phyloP scores from a whole-genome alignment of 257 asterid genomes.

The Nicotiana noctiflora region DNA sequence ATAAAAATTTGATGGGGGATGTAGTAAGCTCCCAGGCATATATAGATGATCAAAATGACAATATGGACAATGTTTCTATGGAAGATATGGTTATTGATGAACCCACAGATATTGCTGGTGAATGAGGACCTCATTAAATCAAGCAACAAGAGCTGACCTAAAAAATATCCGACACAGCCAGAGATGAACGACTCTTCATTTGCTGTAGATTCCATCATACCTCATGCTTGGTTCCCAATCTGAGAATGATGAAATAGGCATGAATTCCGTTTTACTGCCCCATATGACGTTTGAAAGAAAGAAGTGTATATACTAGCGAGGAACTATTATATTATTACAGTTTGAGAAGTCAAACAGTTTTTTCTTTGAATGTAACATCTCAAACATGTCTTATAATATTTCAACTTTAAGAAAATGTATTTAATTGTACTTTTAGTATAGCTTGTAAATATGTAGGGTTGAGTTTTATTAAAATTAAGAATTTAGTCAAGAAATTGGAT shows the following conservation, averaged over 20 bases:
- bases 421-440: not conserved
- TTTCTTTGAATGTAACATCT: not conserved
- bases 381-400: not conserved
- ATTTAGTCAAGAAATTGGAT: not conserved
- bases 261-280: not conserved
- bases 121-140: not conserved
- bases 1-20: conserved; percentile 76
- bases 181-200: not conserved
- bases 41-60: conserved; percentile 42
- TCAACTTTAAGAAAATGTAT: not conserved
- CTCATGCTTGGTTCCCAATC: not conserved
- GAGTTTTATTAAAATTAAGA: not conserved
- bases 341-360: not conserved
- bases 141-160: not conserved
- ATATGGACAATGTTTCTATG: conserved; percentile 19
- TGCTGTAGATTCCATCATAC: not conserved
- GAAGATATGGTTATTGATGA: conserved; percentile 31
- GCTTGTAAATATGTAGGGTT: not conserved
- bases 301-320: not conserved
- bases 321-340: not conserved
- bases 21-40: conserved; percentile 87
- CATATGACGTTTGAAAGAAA: not conserved
- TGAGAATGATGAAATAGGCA: not conserved
- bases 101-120: conserved; percentile 17
- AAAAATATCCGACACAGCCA: not conserved